Conservation (phyloP, 495 filamentous ascomycete species). For the Chaetomium tenue region DNA sequence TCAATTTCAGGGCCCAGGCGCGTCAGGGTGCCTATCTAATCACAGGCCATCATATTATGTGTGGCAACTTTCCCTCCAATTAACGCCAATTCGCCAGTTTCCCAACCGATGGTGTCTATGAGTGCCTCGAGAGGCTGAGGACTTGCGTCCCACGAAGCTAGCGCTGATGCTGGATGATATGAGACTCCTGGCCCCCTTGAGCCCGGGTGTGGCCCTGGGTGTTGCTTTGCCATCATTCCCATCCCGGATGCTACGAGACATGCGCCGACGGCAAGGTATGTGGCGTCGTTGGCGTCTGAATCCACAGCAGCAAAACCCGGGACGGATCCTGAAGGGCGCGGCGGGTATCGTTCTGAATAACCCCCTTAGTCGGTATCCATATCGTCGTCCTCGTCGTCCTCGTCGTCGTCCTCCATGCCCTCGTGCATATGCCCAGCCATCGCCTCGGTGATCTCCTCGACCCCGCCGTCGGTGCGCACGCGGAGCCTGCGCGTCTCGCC, state of each 20-base stretch:
- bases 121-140: neutral
- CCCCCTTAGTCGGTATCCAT: constrained; percentile 68
- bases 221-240: neutral
- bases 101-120: constrained; percentile 19
- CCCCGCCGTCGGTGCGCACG: constrained; percentile 63
- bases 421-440: constrained; percentile 22
- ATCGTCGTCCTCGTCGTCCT: constrained; percentile 44
- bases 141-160: neutral
- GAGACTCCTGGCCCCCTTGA: neutral
- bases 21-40: constrained; percentile 10
- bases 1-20: neutral
- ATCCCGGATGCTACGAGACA: neutral
- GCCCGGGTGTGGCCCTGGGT: neutral
- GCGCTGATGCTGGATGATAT: no score
- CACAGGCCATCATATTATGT: constrained; percentile 15
- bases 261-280: neutral
- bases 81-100: constrained; percentile 20
- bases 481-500: constrained; percentile 62
- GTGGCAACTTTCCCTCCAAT: constrained; percentile 13
- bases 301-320: neutral
- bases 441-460: constrained; percentile 52
- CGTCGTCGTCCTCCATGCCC: constrained; percentile 39
- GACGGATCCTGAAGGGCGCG: neutral
- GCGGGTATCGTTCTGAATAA: neutral
- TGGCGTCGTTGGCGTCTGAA: neutral